Percentiles rank a stretch among this genome's conserved stretches.
Evolutionary conservation across 805 yeast species (phyloP).

Genomic region (Metschnikowia anglica): DNA sequence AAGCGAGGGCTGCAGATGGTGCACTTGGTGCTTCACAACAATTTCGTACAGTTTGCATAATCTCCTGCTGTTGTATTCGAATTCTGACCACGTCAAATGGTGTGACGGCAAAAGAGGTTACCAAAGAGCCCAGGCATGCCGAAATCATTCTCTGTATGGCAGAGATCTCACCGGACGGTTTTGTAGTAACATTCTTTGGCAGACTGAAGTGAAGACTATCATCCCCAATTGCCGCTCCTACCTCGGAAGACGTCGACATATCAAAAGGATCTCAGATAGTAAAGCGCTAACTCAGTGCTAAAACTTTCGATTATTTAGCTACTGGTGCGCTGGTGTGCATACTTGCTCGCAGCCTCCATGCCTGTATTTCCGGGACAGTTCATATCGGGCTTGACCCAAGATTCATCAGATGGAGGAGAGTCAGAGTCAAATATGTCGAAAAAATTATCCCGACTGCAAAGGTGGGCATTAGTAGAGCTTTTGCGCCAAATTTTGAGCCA

Average conservation of each 20-base stretch:
- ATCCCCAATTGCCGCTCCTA: conserved; percentile 42
- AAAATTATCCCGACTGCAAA: too few species aligned
- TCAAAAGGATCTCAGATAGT: background rate
- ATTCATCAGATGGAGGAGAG: too few species aligned
- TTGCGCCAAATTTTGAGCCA: too few species aligned
- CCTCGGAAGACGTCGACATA: conserved; percentile 42
- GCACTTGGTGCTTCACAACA: conserved; percentile 25
- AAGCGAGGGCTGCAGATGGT: background rate
- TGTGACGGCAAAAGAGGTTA: conserved; percentile 72
- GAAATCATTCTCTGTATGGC: conserved; percentile 68
- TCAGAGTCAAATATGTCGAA: too few species aligned
- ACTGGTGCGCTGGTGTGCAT: conserved; percentile 13
- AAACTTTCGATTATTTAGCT: background rate
- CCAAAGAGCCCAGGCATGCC: conserved; percentile 72
- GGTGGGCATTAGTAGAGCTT: too few species aligned
- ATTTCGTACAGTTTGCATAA: conserved; percentile 35
- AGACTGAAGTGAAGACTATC: conserved; percentile 19
- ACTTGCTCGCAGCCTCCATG: conserved; percentile 6
- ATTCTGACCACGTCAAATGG: conserved; percentile 82
- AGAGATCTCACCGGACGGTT: conserved; percentile 36
- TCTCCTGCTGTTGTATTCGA: conserved; percentile 73
- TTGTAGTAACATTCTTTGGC: conserved; percentile 1
- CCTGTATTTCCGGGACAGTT: background rate
- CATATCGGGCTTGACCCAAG: background rate
- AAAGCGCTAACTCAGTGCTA: background rate